Evolutionary conservation across 805 yeast genomes (phyloP).

Genomic region (Suhomyces kilbournensis): DNA sequence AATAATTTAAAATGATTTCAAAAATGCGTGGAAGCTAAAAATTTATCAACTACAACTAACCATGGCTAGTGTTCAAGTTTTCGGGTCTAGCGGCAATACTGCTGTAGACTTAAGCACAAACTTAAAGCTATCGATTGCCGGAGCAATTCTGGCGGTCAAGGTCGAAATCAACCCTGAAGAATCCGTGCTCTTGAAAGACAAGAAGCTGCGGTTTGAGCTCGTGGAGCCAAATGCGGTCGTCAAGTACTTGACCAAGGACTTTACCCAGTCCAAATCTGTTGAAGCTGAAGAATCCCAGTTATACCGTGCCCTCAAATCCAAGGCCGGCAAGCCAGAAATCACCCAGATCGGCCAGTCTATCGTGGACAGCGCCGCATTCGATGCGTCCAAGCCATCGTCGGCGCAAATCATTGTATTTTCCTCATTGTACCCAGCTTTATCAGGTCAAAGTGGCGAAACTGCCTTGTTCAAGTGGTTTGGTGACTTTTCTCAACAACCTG

Average conservation of each 20-base stretch:
- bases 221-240: slow-evolving; percentile 69
- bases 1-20: neutral
- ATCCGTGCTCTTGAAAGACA: slow-evolving; percentile 27
- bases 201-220: slow-evolving; percentile 44
- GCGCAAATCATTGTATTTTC: slow-evolving; percentile 60
- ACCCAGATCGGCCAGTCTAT: neutral
- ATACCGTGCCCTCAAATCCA: slow-evolving; percentile 37
- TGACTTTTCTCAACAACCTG: slow-evolving; percentile 34
- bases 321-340: slow-evolving; percentile 15
- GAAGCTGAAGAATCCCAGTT: slow-evolving; percentile 45
- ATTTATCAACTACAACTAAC: neutral
- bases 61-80: slow-evolving; percentile 5
- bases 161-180: slow-evolving; percentile 23
- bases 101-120: slow-evolving; percentile 21
- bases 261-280: slow-evolving; percentile 31
- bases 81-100: slow-evolving; percentile 11
- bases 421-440: slow-evolving; percentile 45
- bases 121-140: slow-evolving; percentile 23
- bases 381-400: slow-evolving; percentile 36
- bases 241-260: slow-evolving; percentile 56
- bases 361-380: neutral
- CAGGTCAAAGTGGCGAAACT: slow-evolving; percentile 11
- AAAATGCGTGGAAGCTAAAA: neutral
- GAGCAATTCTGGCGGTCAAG: slow-evolving; percentile 11
- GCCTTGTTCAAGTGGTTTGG: slow-evolving; percentile 35